Conservation (phyloP, 139 green algal species). For the Ulvella scutata region DNA sequence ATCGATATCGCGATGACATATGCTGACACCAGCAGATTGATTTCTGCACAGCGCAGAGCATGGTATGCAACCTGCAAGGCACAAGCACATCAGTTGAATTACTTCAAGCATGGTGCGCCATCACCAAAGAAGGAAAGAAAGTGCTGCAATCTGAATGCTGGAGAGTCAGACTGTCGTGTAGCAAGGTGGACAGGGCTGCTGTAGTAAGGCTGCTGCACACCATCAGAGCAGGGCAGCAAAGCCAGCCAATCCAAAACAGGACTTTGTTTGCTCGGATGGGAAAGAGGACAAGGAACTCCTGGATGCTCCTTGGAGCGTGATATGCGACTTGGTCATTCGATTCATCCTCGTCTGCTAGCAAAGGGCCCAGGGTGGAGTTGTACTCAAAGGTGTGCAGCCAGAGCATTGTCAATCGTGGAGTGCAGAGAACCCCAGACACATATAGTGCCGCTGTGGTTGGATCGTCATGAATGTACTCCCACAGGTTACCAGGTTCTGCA, state of each 20-base stretch:
- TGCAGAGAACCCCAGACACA: background rate
- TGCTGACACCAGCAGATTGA: background rate
- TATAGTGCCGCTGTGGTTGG: background rate
- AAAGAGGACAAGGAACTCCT: background rate
- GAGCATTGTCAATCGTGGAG: background rate
- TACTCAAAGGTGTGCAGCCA: conserved; percentile 2
- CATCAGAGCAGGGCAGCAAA: background rate
- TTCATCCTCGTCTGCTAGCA: background rate
- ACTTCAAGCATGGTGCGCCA: background rate
- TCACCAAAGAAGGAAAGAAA: background rate
- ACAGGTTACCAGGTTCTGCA: background rate
- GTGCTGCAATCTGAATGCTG: background rate
- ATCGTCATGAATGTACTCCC: background rate
- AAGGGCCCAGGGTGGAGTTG: background rate
- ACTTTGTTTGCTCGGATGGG: background rate
- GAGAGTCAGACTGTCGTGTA: background rate
- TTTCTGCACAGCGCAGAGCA: background rate
- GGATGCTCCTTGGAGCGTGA: background rate
- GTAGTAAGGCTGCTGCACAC: background rate
- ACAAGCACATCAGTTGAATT: background rate
- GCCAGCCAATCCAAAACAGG: conserved; percentile 2
- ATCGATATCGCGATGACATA: background rate
- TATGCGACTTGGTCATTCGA: background rate
- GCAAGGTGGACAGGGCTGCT: background rate
- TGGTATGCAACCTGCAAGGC: background rate